Base-by-base conservation (phyloP, 1,284 basidiomycete species). In the Sporisorium sorghi region DNA sequence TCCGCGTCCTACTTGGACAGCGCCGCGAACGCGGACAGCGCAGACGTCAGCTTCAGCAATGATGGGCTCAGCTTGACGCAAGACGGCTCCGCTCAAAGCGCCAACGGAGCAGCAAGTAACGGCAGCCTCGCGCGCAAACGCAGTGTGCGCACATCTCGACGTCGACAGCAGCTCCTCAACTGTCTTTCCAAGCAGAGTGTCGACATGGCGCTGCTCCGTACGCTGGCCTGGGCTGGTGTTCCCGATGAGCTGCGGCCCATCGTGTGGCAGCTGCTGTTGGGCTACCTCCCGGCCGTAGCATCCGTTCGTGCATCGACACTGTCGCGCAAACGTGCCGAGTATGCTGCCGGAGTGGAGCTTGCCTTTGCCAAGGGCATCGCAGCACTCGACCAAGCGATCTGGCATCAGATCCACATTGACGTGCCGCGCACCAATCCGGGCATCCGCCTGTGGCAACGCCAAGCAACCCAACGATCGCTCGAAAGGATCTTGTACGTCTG, bases 141-240 rank as follows among this genome's bases (percentile, higher is more conserved):
- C 15, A 77, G 73, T 39, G 55, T 75, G 1, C 71, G 79, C 7
- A 69, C 76, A 12, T 61, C 69, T 10, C 53, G 78, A 47, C 69
- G 76, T 14, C 54, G 76, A 15, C 72, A 77, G 62, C 74, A 75
- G 28, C 67, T 81, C n/a, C 63, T 73, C 49, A 47, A 54, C 33
- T 81, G 80, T 37, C 69, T 81, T 2, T 61, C 54, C 49, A 73
- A 71, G 44, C 64, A 73, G 44, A 75, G 66, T 47, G 77, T 83
- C 55, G 73, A 80, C 51, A 63, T 82, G 28, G 92, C 89, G 21
- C 91, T 93, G 83, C 87, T 99, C 65, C 88, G 94, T 47, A 92
- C 93, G 77, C 88, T 97, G 32, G 91, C 94, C n/a, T 99, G 96
- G 96, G 91, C 91, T 51, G 97, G 97, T 17, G 91, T 98, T 19